A percentile compares a stretch with the other conserved stretches of the same genome.
Evolutionary conservation across 2,329 filamentous ascomycete genomes (phyloP).

Genomic region (Alternaria sp.): DNA sequence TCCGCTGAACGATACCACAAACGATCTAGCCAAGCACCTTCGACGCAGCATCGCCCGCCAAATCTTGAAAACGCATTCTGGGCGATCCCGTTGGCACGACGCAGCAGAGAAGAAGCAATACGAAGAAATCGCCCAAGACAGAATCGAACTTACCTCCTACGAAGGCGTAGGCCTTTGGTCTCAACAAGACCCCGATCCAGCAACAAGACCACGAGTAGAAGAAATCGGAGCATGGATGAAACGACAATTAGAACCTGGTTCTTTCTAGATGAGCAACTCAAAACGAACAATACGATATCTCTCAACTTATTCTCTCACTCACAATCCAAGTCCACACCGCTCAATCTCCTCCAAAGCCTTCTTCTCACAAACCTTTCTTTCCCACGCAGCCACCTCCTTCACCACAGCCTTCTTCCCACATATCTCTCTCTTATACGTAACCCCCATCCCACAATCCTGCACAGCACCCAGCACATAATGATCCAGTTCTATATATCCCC

Average conservation of each 20-base stretch:
- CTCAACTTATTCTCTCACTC: background rate
- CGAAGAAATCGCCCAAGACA: conserved; percentile 31
- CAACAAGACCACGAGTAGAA: conserved; percentile 20
- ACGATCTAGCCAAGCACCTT: conserved; percentile 50
- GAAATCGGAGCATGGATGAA: conserved; percentile 39
- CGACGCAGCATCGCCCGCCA: conserved; percentile 49
- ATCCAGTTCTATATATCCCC: background rate
- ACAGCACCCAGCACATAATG: background rate
- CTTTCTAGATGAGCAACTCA: background rate
- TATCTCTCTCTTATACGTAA: background rate
- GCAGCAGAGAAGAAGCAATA: conserved; percentile 35
- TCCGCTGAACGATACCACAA: conserved; percentile 49
- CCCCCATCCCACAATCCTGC: background rate
- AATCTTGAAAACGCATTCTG: conserved; percentile 29
- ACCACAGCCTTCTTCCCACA: background rate
- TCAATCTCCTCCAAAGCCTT: background rate
- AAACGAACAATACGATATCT: background rate
- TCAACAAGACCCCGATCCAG: conserved; percentile 7
- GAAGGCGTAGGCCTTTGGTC: conserved; percentile 37
- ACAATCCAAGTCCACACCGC: background rate
- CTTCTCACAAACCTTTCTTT: background rate
- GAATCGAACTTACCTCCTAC: conserved; percentile 20
- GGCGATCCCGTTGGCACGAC: conserved; percentile 32
- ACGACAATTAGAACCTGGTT: conserved; percentile 16
- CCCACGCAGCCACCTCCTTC: background rate